Percentiles rank a stretch among this genome's conserved stretches.
Evolutionary conservation across 306 rosid species (phyloP).

Genomic region (Prunus fruticosa): DNA sequence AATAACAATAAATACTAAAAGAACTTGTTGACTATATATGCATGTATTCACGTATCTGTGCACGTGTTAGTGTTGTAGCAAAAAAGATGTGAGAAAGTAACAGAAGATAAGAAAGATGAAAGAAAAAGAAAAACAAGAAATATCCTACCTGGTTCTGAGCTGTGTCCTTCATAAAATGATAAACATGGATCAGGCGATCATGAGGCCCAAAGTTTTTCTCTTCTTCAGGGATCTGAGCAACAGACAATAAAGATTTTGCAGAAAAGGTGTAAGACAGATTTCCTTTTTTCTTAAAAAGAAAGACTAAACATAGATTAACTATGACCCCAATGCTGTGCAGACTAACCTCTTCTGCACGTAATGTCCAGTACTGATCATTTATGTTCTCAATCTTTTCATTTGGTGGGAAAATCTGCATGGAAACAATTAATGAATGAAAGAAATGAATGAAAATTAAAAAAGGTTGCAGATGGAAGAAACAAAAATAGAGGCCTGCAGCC

Average conservation of each 20-base stretch:
- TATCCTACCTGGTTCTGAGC: conserved; percentile 54
- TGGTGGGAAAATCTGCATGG: conserved; percentile 51
- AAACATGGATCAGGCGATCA: conserved; percentile 75
- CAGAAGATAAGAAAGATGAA: neutral
- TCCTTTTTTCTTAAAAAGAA: neutral
- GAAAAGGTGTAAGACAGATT: neutral
- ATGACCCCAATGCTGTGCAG: neutral
- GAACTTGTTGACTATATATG: neutral
- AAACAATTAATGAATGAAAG: neutral
- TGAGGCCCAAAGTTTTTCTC: conserved; percentile 67
- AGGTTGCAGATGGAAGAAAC: neutral
- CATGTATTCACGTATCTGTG: too few relatives aligned
- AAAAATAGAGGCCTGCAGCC: neutral
- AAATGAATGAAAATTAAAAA: neutral
- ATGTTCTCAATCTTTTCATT: conserved; percentile 63
- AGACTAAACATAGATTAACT: neutral
- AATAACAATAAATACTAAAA: neutral
- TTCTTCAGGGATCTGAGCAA: conserved; percentile 65
- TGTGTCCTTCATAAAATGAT: conserved; percentile 71
- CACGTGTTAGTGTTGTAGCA: too few relatives aligned
- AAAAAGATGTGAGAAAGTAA: too few relatives aligned
- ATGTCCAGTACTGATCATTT: conserved; percentile 70
- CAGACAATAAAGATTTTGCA: neutral
- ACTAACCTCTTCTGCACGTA: conserved; percentile 71
- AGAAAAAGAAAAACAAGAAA: neutral